Conservation (phyloP, 169 alveolate species). For the Theileria sp. region DNA sequence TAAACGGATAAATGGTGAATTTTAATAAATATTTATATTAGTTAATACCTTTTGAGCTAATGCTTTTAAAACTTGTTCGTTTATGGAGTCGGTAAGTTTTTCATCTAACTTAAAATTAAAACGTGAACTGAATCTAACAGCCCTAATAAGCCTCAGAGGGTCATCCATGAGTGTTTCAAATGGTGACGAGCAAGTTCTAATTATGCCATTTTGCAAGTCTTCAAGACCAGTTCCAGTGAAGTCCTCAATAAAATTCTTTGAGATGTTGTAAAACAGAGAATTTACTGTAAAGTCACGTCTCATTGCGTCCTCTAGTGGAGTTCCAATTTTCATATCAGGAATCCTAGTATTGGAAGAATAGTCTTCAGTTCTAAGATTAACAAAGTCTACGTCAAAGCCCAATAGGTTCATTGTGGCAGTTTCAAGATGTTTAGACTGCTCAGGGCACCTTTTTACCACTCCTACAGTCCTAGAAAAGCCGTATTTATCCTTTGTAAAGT, state of each 20-base stretch:
- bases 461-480: slow-evolving; percentile 83
- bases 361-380: slow-evolving; percentile 93
- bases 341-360: slow-evolving; percentile 90
- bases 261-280: slow-evolving; percentile 93
- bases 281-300: slow-evolving; percentile 98
- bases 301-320: slow-evolving; percentile 94
- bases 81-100: slow-evolving; percentile 29
- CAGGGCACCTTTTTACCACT: slow-evolving; percentile 90
- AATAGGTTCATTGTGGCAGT: slow-evolving; percentile 90
- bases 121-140: slow-evolving; percentile 87
- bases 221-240: slow-evolving; percentile 88
- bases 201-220: slow-evolving; percentile 88
- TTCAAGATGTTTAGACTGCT: slow-evolving; percentile 95
- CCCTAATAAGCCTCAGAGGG: slow-evolving; percentile 95
- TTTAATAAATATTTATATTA: background rate
- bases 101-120: slow-evolving; percentile 38
- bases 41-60: slow-evolving; percentile 41
- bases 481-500: slow-evolving; percentile 70
- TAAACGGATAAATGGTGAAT: no score
- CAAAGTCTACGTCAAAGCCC: slow-evolving; percentile 92
- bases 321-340: slow-evolving; percentile 91
- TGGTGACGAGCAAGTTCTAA: slow-evolving; percentile 93
- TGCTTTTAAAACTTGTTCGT: slow-evolving; percentile 34
- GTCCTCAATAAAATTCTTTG: slow-evolving; percentile 92
- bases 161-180: slow-evolving; percentile 93